phyloP scores from a whole-genome alignment of 805 yeast genomes.

The Teunomyces kruisii region DNA sequence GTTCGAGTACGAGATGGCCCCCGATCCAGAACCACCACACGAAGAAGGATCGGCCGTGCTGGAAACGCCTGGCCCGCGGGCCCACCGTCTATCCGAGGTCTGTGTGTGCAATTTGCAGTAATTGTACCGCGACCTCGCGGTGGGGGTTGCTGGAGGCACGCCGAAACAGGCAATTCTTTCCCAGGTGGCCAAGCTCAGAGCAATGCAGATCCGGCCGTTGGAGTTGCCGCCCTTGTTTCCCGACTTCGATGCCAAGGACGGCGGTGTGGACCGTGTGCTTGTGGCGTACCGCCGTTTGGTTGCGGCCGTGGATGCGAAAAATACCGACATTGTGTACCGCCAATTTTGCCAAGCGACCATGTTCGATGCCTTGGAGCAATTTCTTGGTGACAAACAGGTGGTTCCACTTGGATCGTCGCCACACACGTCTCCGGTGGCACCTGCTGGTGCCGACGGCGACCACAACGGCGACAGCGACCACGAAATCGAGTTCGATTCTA shows the following conservation, averaged over 20 bases:
- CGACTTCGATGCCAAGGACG: no score
- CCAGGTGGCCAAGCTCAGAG: slow-evolving; percentile 1
- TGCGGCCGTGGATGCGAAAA: not conserved
- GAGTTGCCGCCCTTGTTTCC: not conserved
- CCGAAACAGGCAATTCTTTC: not conserved
- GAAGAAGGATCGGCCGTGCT: no score
- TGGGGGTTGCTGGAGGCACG: not conserved
- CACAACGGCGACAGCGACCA: not conserved
- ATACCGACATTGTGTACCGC: not conserved
- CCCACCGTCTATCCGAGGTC: no score
- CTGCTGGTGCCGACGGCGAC: no score
- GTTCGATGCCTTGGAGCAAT: not conserved
- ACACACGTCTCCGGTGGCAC: no score
- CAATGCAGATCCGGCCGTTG: not conserved
- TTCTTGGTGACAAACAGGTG: not conserved
- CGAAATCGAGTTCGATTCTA: not conserved
- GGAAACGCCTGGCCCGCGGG: no score
- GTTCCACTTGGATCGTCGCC: no score
- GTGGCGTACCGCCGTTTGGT: not conserved
- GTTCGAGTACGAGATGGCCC: no score
- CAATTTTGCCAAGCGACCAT: not conserved
- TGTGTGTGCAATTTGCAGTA: no score
- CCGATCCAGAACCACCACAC: no score
- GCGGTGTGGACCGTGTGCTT: no score
- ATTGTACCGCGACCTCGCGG: no score